phyloP scores from a whole-genome alignment of 805 yeast genomes.

The Hanseniaspora pseudoguilliermondii region DNA sequence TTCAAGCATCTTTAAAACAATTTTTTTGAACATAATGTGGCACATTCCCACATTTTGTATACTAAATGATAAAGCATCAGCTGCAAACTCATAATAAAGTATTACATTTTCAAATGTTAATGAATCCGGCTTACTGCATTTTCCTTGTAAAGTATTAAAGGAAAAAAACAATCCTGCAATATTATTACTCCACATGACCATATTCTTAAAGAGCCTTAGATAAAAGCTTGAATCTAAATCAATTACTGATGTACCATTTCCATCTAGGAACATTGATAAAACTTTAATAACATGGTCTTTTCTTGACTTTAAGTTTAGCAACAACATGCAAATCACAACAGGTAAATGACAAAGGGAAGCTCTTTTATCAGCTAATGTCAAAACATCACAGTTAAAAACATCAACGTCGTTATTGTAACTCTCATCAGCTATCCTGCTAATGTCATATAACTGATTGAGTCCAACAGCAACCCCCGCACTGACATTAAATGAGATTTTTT shows the following conservation, averaged over 20 bases:
- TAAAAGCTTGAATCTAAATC: constrained; percentile 33
- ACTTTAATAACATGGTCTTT: constrained; percentile 48
- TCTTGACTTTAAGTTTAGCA: constrained; percentile 60
- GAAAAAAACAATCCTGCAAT: constrained; percentile 28
- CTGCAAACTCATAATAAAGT: constrained; percentile 55
- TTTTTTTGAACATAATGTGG: constrained; percentile 39
- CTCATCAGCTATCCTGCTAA: constrained; percentile 31
- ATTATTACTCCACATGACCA: constrained; percentile 55
- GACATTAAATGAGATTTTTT: constrained; percentile 68
- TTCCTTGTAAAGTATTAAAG: constrained; percentile 15
- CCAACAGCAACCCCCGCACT: constrained; percentile 89
- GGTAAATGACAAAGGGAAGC: constrained; percentile 31
- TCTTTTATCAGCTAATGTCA: constrained; percentile 26
- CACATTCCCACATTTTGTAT: constrained; percentile 64
- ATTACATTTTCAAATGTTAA: constrained; percentile 48
- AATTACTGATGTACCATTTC: constrained; percentile 38
- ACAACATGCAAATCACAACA: constrained; percentile 59
- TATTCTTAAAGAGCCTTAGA: constrained; percentile 47
- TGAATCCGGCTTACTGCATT: constrained; percentile 20
- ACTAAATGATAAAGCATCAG: constrained; percentile 62
- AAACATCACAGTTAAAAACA: neutral
- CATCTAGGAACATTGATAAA: constrained; percentile 46
- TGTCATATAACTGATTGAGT: constrained; percentile 59
- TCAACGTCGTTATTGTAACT: neutral
- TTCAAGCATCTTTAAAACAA: constrained; percentile 25